Evolutionary conservation across 176 grass and related monocot species (phyloP).

Genomic region (Paspalum vaginatum): DNA sequence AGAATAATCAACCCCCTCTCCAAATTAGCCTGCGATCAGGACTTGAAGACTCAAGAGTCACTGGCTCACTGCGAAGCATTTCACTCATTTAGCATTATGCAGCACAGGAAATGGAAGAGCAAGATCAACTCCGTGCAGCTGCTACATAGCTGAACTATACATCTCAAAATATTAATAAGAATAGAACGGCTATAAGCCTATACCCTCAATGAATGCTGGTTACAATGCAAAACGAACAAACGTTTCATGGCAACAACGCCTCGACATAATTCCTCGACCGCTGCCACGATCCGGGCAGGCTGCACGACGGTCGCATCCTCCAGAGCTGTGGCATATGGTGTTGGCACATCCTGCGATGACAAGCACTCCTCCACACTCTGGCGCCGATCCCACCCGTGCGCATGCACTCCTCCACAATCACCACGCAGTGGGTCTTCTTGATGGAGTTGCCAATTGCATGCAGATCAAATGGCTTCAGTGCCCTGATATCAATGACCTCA

Average conservation of each 20-base stretch:
- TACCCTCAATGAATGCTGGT: slow-evolving; percentile 36
- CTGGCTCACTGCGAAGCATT: too few relatives aligned
- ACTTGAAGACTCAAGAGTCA: too few relatives aligned
- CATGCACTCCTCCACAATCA: slow-evolving; percentile 97
- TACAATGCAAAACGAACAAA: slow-evolving; percentile 16
- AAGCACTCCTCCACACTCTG: slow-evolving; percentile 89
- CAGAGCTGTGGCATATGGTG: slow-evolving; percentile 68
- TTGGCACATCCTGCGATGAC: slow-evolving; percentile 89
- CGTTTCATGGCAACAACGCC: slow-evolving; percentile 1
- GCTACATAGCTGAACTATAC: not conserved
- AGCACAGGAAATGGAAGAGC: not conserved
- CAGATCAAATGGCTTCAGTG: slow-evolving; percentile 83
- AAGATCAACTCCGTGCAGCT: not conserved
- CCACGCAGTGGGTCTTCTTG: slow-evolving; percentile 80
- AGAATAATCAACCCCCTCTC: too few relatives aligned
- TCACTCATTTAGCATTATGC: not conserved
- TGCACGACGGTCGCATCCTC: slow-evolving; percentile 85
- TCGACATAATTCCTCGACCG: slow-evolving; percentile 76
- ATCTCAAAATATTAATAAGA: slow-evolving; percentile 18
- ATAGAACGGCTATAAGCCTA: slow-evolving; percentile 27
- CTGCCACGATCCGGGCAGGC: slow-evolving; percentile 82
- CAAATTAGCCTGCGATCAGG: too few relatives aligned
- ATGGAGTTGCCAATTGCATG: slow-evolving; percentile 72
- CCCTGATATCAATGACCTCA: slow-evolving; percentile 89
- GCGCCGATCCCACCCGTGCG: slow-evolving; percentile 85